Conservation (phyloP, 495 filamentous ascomycete genomes). For the Rhizodiscina lignyota region DNA sequence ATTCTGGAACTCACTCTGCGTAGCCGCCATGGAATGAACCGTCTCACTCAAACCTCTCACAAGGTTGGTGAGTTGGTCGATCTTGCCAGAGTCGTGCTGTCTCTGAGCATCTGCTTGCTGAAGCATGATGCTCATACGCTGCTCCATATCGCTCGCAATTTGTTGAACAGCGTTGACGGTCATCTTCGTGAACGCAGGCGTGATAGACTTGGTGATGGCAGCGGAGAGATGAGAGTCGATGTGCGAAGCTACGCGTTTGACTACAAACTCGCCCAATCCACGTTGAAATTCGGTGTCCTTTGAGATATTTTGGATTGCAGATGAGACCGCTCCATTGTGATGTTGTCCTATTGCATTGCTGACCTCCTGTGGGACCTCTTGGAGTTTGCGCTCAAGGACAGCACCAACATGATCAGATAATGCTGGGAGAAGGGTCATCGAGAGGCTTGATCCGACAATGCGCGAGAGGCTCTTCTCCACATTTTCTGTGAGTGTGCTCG, state of each 20-base stretch:
- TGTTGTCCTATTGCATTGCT: neutral
- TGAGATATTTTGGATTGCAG: neutral
- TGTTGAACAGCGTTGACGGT: constrained; percentile 41
- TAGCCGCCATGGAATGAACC: constrained; percentile 50
- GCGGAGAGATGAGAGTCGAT: constrained; percentile 52
- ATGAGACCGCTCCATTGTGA: neutral
- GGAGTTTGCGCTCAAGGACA: constrained; percentile 17
- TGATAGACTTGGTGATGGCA: constrained; percentile 40
- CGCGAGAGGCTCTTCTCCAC: constrained; percentile 62
- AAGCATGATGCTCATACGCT: constrained; percentile 42
- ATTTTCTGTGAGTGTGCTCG: constrained; percentile 74
- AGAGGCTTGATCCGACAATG: constrained; percentile 52
- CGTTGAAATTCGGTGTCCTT: neutral
- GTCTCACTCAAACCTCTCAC: constrained; percentile 57
- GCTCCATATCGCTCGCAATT: constrained; percentile 47
- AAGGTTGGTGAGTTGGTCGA: constrained; percentile 62
- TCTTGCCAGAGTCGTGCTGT: constrained; percentile 55
- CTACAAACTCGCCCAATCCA: constrained; percentile 41
- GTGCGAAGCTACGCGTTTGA: constrained; percentile 48
- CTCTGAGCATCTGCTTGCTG: constrained; percentile 11
- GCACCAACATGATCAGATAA: constrained; percentile 28
- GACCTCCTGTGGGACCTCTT: constrained; percentile 1
- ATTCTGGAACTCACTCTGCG: constrained; percentile 44
- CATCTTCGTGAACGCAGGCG: constrained; percentile 47
- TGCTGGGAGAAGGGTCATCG: constrained; percentile 41